These are phyloP conservation scores for Basidioascus undulatus DNA, from an alignment of 768 basidiomycete species.

Conservation along the genomic window DNA sequence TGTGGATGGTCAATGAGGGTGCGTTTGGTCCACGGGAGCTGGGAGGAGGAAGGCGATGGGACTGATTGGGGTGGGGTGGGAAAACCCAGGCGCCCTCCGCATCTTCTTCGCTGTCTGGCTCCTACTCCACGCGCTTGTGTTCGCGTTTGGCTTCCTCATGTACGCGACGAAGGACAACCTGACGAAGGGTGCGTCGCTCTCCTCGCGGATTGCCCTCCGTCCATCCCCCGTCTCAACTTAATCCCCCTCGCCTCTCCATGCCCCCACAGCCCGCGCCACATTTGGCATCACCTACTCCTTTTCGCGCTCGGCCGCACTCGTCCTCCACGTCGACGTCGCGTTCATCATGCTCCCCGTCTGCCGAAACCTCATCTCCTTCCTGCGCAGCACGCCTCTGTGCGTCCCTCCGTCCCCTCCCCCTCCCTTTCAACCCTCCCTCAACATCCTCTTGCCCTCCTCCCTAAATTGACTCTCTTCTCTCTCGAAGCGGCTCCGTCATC, in stretches of 20 bases:
- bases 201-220: too few species aligned
- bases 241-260: neutral
- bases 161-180: constrained; percentile 34
- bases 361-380: constrained; percentile 74
- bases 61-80: neutral
- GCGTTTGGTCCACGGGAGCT: constrained; percentile 4
- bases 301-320: constrained; percentile 66
- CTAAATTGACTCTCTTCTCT: too few species aligned
- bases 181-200: neutral
- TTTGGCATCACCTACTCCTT: constrained; percentile 62
- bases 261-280: constrained; percentile 12
- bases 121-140: constrained; percentile 53
- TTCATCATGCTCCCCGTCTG: constrained; percentile 90
- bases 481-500: constrained; percentile 55
- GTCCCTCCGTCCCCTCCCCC: too few species aligned
- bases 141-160: constrained; percentile 48
- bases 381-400: constrained; percentile 53
- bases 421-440: neutral
- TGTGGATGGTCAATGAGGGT: constrained; percentile 94
- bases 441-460: too few species aligned
- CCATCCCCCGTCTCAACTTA: too few species aligned
- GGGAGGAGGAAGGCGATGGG: neutral
- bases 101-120: constrained; percentile 63
- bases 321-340: constrained; percentile 71
- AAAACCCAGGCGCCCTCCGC: constrained; percentile 25